Conservation (phyloP, 164 flowering plant genomes). For the Nymphaea thermarum region DNA sequence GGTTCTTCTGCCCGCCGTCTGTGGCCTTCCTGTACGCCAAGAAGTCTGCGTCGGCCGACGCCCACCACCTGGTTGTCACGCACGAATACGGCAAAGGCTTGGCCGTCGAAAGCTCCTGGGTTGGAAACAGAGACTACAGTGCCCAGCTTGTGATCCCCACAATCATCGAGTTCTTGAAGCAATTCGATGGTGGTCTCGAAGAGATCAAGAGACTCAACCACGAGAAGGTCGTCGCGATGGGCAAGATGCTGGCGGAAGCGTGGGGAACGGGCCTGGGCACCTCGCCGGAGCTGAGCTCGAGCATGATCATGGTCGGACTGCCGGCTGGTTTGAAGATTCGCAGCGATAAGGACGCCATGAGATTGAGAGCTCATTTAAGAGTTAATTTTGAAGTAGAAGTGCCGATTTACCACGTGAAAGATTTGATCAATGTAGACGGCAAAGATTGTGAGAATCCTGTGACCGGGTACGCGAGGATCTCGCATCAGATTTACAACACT, state of each 20-base stretch:
- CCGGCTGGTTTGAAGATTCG: conserved; percentile 55
- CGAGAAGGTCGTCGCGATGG: conserved; percentile 73
- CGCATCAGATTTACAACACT: conserved; percentile 67
- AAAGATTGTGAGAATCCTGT: conserved; percentile 15
- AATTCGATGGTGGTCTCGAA: conserved; percentile 79
- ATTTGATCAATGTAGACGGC: conserved; percentile 12
- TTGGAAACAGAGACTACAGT: conserved; percentile 92
- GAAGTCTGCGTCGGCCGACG: conserved; percentile 21
- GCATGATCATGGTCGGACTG: conserved; percentile 86
- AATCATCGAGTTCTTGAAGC: conserved; percentile 49
- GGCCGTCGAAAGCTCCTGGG: conserved; percentile 82
- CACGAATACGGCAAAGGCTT: conserved; percentile 88
- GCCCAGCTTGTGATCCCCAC: conserved; percentile 73
- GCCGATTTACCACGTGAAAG: conserved; percentile 40
- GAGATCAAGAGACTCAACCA: conserved; percentile 80
- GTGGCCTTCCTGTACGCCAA: conserved; percentile 68
- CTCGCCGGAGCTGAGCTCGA: conserved; percentile 69
- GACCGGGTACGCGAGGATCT: conserved; percentile 59
- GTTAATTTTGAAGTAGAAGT: conserved; percentile 49
- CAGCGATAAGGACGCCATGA: conserved; percentile 41
- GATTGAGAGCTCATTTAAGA: conserved; percentile 53
- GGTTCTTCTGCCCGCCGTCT: conserved; percentile 93
- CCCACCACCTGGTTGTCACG: conserved; percentile 90
- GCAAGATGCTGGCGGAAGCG: conserved; percentile 62
- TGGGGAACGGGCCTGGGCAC: conserved; percentile 84